Conservation (phyloP, 2,329 filamentous ascomycete genomes). For the Paradendryphiella salina region DNA sequence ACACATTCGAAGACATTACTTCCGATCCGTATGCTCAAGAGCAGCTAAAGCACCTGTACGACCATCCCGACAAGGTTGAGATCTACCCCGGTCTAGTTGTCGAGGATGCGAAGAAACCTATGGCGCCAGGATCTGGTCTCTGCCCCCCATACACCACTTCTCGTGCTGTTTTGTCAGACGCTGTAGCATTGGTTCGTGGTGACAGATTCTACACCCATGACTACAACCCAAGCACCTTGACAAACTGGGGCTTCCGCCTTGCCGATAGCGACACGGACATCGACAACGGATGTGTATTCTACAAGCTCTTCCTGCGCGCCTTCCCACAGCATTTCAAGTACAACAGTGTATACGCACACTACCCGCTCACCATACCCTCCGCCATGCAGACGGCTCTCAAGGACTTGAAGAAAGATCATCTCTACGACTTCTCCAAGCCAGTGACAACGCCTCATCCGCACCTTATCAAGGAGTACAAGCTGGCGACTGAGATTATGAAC, state of each 20-base stretch:
- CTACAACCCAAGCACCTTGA: conserved; percentile 69
- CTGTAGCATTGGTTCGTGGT: conserved; percentile 75
- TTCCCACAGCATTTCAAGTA: conserved; percentile 78
- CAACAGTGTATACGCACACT: conserved; percentile 81
- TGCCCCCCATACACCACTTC: conserved; percentile 76
- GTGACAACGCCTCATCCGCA: conserved; percentile 51
- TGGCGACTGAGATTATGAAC: conserved; percentile 64
- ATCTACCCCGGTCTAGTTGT: conserved; percentile 78
- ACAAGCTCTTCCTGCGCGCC: conserved; percentile 78
- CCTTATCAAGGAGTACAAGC: conserved; percentile 64
- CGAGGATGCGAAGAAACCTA: conserved; percentile 73
- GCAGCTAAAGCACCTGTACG: conserved; percentile 63
- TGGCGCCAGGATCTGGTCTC: conserved; percentile 70
- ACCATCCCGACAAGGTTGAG: conserved; percentile 78
- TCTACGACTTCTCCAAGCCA: conserved; percentile 72
- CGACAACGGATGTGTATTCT: conserved; percentile 81
- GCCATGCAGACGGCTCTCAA: conserved; percentile 74
- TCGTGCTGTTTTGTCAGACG: conserved; percentile 75
- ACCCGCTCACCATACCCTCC: conserved; percentile 69
- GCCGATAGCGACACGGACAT: conserved; percentile 71
- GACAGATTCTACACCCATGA: conserved; percentile 81
- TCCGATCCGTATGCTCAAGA: conserved; percentile 71
- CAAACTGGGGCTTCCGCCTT: conserved; percentile 82
- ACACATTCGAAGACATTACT: conserved; percentile 82
- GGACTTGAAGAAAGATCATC: conserved; percentile 65